Evolutionary conservation across 495 filamentous ascomycete species (phyloP), one percentile per base, ranked within the genome.

Genomic region (Talaromyces nanjingensis): DNA sequence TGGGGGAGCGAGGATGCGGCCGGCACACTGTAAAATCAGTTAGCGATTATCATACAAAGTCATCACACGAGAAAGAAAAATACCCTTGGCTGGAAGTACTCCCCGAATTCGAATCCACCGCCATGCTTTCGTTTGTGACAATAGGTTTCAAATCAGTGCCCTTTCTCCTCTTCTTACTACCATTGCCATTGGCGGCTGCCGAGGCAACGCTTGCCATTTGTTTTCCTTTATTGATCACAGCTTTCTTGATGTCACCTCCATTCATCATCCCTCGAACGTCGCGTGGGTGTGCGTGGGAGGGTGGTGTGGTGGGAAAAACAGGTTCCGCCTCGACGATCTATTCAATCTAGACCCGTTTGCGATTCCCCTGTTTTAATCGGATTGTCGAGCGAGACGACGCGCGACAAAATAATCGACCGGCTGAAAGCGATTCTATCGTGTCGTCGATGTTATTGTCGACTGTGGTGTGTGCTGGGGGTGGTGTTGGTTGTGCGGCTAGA

Each of bases 131-230:
- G 55, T 86, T 92, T 22, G 91, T 96, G 77, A 93, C 90, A 79
- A 96, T 96, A 66, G 91, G 91, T 77, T 93, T 96, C 70, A 93
- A 73, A 63, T 91, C 90, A 65, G 90, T 84, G 58, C 84, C 89
- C 80, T 92, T 92, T 84, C 89, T 91, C 79, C 90, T 86, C 81
- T 92, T 93, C 82, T 93, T 93, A 65, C 76, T 76, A 63, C 74
- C 79, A 69, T 86, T 90, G 76, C 83, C 85, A 79, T 87, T 87
- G 69, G 84, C 80, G 72, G 81, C 77, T 66, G 83, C 79, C 63
- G 84, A 77, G 66, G 83, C 77, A 63, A 82, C 81, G 69, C 69
- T 80, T 47, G 86, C 85, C 73, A 89, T 88, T 75, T 90, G 85
- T 77, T 91, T 91, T 62, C 87, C 89, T 76, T 91, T 91, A 74